phyloP scores from a whole-genome alignment of 257 asterid species.

The Plantago ovata region DNA sequence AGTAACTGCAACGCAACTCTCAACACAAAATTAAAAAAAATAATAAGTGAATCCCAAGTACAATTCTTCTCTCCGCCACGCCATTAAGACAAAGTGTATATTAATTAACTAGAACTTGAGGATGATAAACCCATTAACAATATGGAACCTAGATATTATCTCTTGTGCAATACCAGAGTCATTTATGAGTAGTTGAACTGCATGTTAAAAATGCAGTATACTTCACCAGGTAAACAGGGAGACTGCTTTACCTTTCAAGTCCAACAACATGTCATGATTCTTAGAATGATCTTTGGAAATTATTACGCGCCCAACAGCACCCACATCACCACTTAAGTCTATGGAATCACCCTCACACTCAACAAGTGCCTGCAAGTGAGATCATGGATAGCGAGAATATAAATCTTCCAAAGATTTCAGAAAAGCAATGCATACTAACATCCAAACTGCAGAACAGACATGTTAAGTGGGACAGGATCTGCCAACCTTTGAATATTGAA shows the following conservation, averaged over 20 bases:
- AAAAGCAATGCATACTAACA: constrained; percentile 17
- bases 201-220: background rate
- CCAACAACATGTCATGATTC: constrained; percentile 69
- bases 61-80: constrained; percentile 4
- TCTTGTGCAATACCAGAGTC: constrained; percentile 16
- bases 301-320: constrained; percentile 79
- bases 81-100: background rate
- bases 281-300: constrained; percentile 61
- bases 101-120: background rate
- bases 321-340: constrained; percentile 94
- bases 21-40: constrained; percentile 8
- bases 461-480: constrained; percentile 16
- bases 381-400: background rate
- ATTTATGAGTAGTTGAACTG: background rate
- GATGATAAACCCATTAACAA: background rate
- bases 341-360: constrained; percentile 92
- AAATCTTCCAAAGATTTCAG: background rate
- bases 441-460: constrained; percentile 2
- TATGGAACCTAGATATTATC: constrained; percentile 9
- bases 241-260: constrained; percentile 68
- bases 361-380: constrained; percentile 60
- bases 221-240: constrained; percentile 11
- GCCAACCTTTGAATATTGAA: constrained; percentile 77
- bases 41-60: constrained; percentile 10
- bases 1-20: background rate